Evolutionary conservation across 2,329 filamentous ascomycete species (phyloP).

Genomic region (Beauveria asiatica): DNA sequence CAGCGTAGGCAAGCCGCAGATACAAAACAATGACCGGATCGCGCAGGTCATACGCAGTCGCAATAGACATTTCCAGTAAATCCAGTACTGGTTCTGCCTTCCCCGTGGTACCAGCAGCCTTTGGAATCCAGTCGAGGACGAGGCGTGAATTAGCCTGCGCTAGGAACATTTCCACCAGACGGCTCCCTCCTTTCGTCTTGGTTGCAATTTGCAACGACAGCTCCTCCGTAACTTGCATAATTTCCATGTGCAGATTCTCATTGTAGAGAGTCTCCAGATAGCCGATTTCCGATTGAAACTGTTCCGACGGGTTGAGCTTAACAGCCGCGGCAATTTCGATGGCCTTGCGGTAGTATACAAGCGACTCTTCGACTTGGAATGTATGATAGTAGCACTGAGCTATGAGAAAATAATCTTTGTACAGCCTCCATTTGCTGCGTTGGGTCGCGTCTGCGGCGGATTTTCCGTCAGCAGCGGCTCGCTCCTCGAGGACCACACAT

Average conservation of each 20-base stretch:
- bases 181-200: slow-evolving; percentile 18
- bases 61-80: slow-evolving; percentile 24
- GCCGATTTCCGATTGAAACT: slow-evolving; percentile 29
- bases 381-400: slow-evolving; percentile 28
- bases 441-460: slow-evolving; percentile 18
- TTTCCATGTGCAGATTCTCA: slow-evolving; percentile 27
- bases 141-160: slow-evolving; percentile 25
- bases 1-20: slow-evolving; percentile 28
- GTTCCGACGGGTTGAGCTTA: slow-evolving; percentile 21
- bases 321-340: slow-evolving; percentile 22
- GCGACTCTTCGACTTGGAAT: slow-evolving; percentile 23
- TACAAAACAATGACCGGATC: slow-evolving; percentile 30
- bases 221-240: slow-evolving; percentile 27
- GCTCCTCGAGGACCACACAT: slow-evolving; percentile 28
- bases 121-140: slow-evolving; percentile 32
- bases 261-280: slow-evolving; percentile 29
- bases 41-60: slow-evolving; percentile 24
- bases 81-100: slow-evolving; percentile 23
- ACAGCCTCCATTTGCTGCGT: slow-evolving; percentile 30
- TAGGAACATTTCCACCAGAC: slow-evolving; percentile 28
- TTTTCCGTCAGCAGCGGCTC: slow-evolving; percentile 19
- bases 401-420: slow-evolving; percentile 31
- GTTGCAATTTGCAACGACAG: slow-evolving; percentile 22
- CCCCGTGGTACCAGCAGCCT: slow-evolving; percentile 28
- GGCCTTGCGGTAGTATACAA: slow-evolving; percentile 29